Percentiles rank a stretch among this genome's conserved stretches.
Evolutionary conservation across 139 green algal genomes (phyloP).

Genomic region (Haematococcus lacustris): DNA sequence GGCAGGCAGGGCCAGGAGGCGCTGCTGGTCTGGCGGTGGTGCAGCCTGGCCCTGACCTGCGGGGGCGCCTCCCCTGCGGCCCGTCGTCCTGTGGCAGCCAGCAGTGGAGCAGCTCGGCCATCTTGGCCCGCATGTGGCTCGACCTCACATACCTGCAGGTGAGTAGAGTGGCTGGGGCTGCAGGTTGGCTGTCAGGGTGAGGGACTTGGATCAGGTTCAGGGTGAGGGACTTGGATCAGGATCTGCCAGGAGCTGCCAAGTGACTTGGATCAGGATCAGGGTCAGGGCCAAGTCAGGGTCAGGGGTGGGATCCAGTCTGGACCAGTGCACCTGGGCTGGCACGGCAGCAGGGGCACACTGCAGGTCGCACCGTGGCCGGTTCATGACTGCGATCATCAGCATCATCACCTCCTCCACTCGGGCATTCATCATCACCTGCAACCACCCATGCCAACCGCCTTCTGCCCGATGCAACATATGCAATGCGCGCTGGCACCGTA

Average conservation of each 20-base stretch:
- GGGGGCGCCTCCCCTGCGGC: background rate
- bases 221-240: constrained; percentile 3
- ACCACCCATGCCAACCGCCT: background rate
- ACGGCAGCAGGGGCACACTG: background rate
- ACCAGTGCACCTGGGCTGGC: background rate
- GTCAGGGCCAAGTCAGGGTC: too few species aligned
- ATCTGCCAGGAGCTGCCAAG: too few species aligned
- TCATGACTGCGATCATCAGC: constrained; percentile 62
- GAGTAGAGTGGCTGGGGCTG: background rate
- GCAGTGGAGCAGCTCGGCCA: constrained; percentile 70
- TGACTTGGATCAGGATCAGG: too few species aligned
- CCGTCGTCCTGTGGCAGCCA: constrained; percentile 35
- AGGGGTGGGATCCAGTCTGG: too few species aligned
- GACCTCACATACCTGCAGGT: constrained; percentile 61
- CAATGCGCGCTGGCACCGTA: too few species aligned
- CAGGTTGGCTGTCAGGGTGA: background rate
- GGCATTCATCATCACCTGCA: constrained; percentile 23
- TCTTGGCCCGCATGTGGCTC: constrained; percentile 75
- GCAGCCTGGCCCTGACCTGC: too few species aligned
- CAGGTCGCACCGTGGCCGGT: constrained; percentile 17
- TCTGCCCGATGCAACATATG: too few species aligned
- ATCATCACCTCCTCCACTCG: constrained; percentile 57
- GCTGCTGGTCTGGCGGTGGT: too few species aligned
- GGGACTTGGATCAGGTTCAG: background rate
- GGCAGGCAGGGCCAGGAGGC: too few species aligned